Conservation (phyloP, 345 rosid species). For the Eutrema yunnanense region DNA sequence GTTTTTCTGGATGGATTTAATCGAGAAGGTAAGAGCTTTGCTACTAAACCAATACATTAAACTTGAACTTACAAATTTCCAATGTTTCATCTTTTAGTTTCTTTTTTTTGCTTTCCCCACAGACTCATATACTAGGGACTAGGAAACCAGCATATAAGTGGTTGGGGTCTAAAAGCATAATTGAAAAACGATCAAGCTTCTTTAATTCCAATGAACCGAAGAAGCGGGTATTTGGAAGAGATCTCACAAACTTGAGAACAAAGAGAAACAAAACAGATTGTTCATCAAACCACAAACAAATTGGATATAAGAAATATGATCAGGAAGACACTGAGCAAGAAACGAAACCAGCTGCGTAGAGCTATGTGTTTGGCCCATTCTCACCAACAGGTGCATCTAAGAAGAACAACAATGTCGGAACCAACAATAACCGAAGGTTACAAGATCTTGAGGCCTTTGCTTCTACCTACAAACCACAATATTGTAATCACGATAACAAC, state of each 20-base stretch:
- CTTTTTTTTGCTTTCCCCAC: slow-evolving; percentile 7
- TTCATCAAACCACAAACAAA: slow-evolving; percentile 26
- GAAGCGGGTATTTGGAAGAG: slow-evolving; percentile 65
- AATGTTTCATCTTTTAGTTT: not conserved
- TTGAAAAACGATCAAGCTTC: slow-evolving; percentile 16
- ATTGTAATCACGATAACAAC: slow-evolving; percentile 57
- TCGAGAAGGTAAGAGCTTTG: slow-evolving; percentile 55
- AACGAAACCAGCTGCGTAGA: slow-evolving; percentile 26
- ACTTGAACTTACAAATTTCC: not conserved
- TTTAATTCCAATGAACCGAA: slow-evolving; percentile 31
- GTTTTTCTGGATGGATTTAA: slow-evolving; percentile 61
- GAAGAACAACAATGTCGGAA: slow-evolving; percentile 17
- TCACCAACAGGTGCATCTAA: slow-evolving; percentile 35
- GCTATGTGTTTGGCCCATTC: slow-evolving; percentile 68
- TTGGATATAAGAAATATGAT: not conserved
- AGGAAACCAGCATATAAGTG: slow-evolving; percentile 78
- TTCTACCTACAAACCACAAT: slow-evolving; percentile 52
- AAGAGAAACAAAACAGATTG: slow-evolving; percentile 45
- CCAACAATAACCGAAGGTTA: slow-evolving; percentile 26
- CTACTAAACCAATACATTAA: not conserved
- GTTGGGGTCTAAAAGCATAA: slow-evolving; percentile 53
- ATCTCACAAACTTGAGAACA: slow-evolving; percentile 45
- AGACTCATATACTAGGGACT: slow-evolving; percentile 70
- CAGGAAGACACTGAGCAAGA: slow-evolving; percentile 31
- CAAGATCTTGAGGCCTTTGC: slow-evolving; percentile 54